These are phyloP conservation scores for Boletus sp. DNA, from an alignment of 768 basidiomycete species.

Conservation along the genomic window DNA sequence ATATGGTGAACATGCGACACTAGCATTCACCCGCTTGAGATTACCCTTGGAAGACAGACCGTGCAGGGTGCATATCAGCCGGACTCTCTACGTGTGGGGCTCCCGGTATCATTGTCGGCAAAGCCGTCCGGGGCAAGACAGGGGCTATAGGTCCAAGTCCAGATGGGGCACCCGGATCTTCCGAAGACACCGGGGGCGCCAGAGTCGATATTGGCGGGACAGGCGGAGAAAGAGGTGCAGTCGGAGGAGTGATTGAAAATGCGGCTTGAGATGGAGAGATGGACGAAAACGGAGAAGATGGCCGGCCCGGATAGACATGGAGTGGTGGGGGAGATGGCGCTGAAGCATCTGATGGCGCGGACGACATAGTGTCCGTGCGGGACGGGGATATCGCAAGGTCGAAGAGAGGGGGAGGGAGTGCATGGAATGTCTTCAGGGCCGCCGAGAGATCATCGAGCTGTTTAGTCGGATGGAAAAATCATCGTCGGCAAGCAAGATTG, in stretches of 20 bases:
- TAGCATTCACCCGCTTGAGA: not conserved
- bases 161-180: not conserved
- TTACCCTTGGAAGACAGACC: constrained; percentile 7
- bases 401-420: constrained; percentile 40
- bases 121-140: constrained; percentile 5
- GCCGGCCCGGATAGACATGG: not conserved
- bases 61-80: constrained; percentile 19
- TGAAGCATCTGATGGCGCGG: constrained; percentile 22
- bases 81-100: constrained; percentile 33
- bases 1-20: not conserved
- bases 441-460: constrained; percentile 32
- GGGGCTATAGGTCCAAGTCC: constrained; percentile 3
- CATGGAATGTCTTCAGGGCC: constrained; percentile 42
- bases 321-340: constrained; percentile 10
- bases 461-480: not conserved
- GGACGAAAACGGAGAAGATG: constrained; percentile 3
- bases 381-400: constrained; percentile 29
- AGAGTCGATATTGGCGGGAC: constrained; percentile 22
- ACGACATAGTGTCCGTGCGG: constrained; percentile 32
- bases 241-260: not conserved
- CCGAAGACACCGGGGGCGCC: constrained; percentile 1
- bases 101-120: constrained; percentile 21
- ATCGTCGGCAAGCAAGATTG: not conserved
- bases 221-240: constrained; percentile 8
- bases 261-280: constrained; percentile 8